phyloP scores from a whole-genome alignment of 1,284 basidiomycete genomes.

The Ustilago vetiveriae region DNA sequence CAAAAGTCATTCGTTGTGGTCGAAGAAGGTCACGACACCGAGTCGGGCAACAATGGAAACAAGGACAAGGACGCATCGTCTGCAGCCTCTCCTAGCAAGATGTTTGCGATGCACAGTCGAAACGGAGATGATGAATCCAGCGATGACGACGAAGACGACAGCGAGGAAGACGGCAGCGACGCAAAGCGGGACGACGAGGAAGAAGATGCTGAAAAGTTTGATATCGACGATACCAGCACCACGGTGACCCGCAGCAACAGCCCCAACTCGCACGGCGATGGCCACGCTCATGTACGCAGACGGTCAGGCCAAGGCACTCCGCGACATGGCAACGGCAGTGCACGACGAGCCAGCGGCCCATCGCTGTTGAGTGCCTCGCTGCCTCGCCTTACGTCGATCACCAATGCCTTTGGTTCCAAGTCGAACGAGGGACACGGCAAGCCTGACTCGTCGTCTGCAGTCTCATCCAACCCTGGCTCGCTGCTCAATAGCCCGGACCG shows the following conservation, averaged over 20 bases:
- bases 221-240: constrained; percentile 63
- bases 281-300: constrained; percentile 26
- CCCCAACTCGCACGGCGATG: constrained; percentile 34
- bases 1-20: constrained; percentile 65
- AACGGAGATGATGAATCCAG: constrained; percentile 34
- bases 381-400: constrained; percentile 38
- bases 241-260: constrained; percentile 48
- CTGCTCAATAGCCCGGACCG: constrained; percentile 57
- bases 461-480: constrained; percentile 31
- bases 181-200: constrained; percentile 44
- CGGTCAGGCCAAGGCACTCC: constrained; percentile 35
- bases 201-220: constrained; percentile 57
- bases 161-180: constrained; percentile 9
- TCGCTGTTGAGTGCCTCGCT: constrained; percentile 27
- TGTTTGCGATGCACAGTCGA: constrained; percentile 36
- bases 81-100: constrained; percentile 18
- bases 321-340: constrained; percentile 13
- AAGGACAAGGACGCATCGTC: constrained; percentile 25
- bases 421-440: constrained; percentile 10
- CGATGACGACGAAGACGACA: constrained; percentile 35
- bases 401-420: constrained; percentile 20
- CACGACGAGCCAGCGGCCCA: constrained; percentile 23
- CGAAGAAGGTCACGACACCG: constrained; percentile 79
- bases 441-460: constrained; percentile 12
- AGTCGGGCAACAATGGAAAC: constrained; percentile 18